phyloP scores from a whole-genome alignment of 2,329 filamentous ascomycete species.

The Rhexocercosporidium sp. region DNA sequence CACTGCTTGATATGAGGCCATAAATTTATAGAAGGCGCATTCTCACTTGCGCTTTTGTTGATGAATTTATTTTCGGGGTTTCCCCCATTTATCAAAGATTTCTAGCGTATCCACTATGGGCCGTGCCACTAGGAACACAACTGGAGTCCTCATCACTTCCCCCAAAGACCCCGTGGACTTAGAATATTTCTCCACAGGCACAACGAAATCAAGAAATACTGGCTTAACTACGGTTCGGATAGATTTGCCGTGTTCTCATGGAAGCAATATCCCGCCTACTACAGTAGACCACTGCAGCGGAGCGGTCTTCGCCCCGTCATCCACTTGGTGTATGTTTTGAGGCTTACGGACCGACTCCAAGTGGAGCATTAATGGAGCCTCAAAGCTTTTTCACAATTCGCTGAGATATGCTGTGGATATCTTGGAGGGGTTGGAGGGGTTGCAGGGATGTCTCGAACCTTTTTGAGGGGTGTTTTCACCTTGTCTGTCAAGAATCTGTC shows the following conservation, averaged over 20 bases:
- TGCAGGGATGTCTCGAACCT: neutral
- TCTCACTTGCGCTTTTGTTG: neutral
- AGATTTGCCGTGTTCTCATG: neutral
- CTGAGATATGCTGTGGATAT: neutral
- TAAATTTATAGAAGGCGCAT: neutral
- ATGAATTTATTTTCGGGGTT: too few species aligned
- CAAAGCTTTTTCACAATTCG: neutral
- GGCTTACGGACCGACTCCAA: neutral
- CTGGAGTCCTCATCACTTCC: neutral
- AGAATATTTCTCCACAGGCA: neutral
- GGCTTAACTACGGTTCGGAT: neutral
- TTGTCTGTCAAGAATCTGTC: neutral
- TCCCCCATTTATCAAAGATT: neutral
- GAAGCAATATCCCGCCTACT: neutral
- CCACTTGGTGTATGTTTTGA: neutral
- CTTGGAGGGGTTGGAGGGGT: neutral
- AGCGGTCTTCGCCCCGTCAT: neutral
- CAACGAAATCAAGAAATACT: neutral
- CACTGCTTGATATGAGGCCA: neutral
- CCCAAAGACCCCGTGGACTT: conserved; percentile 1
- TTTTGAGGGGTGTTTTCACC: neutral
- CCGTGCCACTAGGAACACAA: neutral
- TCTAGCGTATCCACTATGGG: neutral
- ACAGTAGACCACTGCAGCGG: neutral
- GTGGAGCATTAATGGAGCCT: conserved; percentile 8